Evolutionary conservation across 2,329 filamentous ascomycete species (phyloP), one percentile per base, ranked within the genome.

Genomic region (Penicillium thymicola): DNA sequence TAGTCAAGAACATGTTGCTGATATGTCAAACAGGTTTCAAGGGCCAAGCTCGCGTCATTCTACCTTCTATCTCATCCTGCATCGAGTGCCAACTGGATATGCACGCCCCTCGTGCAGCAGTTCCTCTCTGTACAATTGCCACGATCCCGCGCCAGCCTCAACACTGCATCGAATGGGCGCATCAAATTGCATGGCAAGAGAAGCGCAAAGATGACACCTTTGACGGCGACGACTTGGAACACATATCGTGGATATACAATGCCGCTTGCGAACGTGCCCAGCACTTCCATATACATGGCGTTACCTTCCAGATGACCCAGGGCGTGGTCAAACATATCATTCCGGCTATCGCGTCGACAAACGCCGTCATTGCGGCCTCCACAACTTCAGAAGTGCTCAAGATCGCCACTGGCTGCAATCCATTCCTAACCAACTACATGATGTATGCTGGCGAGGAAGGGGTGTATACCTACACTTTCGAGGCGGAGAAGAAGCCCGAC

Each of bases 251-350:
- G 94, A 83, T 99, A 4, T 97, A 90, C 75, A 83, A 90, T 61
- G 92, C 92, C 69, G 92, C 94, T 0, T 82, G 93, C 16, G 76
- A 83, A 45, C 89, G 94, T 36, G 92, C 94, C 0, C 75, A 87
- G 56, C 90, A 99, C 70, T 99, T 96, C 77, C 88, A 89, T 66
- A 99, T 99, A 65, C 75, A 85, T 0, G 95, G 94, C 9, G 90
- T 99, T 56, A 97, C 94, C 1, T 99, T 99, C 75, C 88, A 90
- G 6, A 86, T 97, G 74, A 97, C 95, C 0, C 94, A 99, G 72
- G 95, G 94, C 55, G 95, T 97, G 2, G 91, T 99, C 67, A 99
- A 99, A 77, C 99, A 99, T 76, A 99, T 99, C 74, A 99, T 99
- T 59, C 94, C 94, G 0, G 95, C 94, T 28, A 99, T 99, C 68